Evolutionary conservation across 2,329 filamentous ascomycete species (phyloP), one percentile per base, ranked within the genome.

Genomic region (Dryadomyces quercivorus): DNA sequence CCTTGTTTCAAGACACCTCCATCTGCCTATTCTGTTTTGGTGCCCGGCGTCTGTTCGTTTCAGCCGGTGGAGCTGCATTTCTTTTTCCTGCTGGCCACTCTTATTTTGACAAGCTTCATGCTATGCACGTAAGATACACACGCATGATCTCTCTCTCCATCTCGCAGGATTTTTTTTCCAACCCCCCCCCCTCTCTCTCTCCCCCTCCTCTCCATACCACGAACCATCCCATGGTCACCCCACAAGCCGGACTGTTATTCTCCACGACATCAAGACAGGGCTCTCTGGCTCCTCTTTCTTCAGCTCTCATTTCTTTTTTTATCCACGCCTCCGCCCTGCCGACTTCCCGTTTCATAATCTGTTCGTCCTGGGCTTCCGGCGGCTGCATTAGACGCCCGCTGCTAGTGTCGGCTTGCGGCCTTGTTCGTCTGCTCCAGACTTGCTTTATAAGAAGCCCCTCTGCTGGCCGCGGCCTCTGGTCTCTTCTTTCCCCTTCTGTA

Each of bases 1-100:
- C 64, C 62, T 60, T 64, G 76, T 80, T 80, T 80, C 76, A 78
- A 70, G 66, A 65, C 66, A 63, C 59, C 59, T 10, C 34, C 20
- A 40, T 51, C 31, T 20, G 54, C 49, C 43, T 12, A 43, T 20
- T 36, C 20, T 47, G 60, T 62, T 66, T 59, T 67, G 66, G 65
- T 63, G 63, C 63, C 60, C 55, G 57, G 45, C 54, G 55, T 59
- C 61, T 62, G 63, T 47, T 22, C 56, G 61, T 61, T 62, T 62
- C 44, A 44, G 22, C 15, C 42, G 16, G 16, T 34, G 5, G n/a
- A 38, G 18, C n/a, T 40, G 36, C 18, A 13, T 13, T 2, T 60
- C 57, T 59, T 58, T 61, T 53, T 58, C 55, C 50, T 53, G 58
- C 59, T 44, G 21, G 7, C 21, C 12, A n/a, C 21, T 56, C 56